Conservation (phyloP, 2,329 filamentous ascomycete genomes). For the Venturia effusa region DNA sequence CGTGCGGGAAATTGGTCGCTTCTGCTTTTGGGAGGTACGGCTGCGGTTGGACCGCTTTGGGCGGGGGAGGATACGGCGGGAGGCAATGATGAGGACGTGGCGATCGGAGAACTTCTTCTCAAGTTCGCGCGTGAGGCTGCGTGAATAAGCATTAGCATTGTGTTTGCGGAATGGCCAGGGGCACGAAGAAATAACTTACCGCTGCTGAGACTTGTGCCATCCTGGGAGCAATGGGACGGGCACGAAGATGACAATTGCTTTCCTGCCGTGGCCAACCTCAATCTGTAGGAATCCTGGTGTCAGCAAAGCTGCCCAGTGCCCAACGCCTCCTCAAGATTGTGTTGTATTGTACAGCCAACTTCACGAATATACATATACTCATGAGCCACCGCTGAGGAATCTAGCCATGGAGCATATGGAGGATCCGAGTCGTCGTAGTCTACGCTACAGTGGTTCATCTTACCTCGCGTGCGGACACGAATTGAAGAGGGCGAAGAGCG, state of each 20-base stretch:
- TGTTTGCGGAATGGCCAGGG: not conserved
- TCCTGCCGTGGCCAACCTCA: slow-evolving; percentile 99
- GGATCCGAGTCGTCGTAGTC: not conserved
- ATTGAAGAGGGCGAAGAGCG: slow-evolving; percentile 93
- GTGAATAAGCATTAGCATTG: slow-evolving; percentile 13
- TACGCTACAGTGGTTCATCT: slow-evolving; percentile 37
- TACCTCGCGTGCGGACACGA: slow-evolving; percentile 99
- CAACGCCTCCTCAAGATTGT: slow-evolving; percentile 39
- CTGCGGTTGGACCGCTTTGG: slow-evolving; percentile 97
- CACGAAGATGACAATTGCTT: slow-evolving; percentile 99
- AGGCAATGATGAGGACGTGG: slow-evolving; percentile 97
- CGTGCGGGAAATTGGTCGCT: slow-evolving; percentile 95
- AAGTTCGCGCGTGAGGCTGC: slow-evolving; percentile 95
- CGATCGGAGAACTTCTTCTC: slow-evolving; percentile 99
- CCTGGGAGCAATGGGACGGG: slow-evolving; percentile 95
- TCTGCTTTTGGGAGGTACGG: slow-evolving; percentile 94
- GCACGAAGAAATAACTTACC: too few relatives aligned
- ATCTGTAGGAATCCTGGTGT: slow-evolving; percentile 62
- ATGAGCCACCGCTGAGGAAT: not conserved
- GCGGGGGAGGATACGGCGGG: slow-evolving; percentile 95
- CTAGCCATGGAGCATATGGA: not conserved
- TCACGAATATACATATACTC: slow-evolving; percentile 5
- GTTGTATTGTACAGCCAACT: not conserved
- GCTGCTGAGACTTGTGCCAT: slow-evolving; percentile 99
- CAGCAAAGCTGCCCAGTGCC: slow-evolving; percentile 45